These are phyloP conservation scores for Trichophyton rubrum DNA, from an alignment of 2,329 filamentous ascomycete genomes.

Conservation along the genomic window DNA sequence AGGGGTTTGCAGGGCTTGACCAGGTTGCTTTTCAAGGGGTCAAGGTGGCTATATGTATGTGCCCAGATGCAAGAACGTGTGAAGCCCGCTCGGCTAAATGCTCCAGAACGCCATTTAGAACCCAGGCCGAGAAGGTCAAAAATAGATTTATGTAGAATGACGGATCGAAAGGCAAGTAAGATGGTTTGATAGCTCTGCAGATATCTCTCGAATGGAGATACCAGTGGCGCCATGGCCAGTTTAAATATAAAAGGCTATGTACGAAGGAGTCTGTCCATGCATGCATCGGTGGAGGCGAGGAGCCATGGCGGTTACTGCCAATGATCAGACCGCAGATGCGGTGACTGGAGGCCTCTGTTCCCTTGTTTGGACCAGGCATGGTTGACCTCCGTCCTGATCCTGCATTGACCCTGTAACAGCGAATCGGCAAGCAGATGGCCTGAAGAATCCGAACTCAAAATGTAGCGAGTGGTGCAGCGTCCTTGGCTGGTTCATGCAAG, in stretches of 20 bases:
- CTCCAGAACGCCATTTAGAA: neutral
- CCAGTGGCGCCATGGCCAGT: neutral
- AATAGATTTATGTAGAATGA: neutral
- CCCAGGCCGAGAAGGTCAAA: neutral
- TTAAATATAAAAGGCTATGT: neutral
- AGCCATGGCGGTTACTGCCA: neutral
- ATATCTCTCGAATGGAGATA: neutral
- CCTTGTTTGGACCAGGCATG: neutral
- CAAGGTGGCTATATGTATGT: neutral
- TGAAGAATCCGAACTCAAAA: neutral
- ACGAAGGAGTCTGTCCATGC: neutral
- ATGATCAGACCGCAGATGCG: neutral
- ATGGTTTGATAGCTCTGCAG: neutral
- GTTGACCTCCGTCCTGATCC: neutral
- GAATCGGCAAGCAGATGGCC: neutral
- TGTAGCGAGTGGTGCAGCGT: neutral
- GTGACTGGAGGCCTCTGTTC: neutral
- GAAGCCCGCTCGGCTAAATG: neutral
- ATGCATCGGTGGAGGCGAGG: neutral
- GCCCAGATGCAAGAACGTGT: neutral
- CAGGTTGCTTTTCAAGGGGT: neutral
- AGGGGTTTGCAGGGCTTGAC: neutral
- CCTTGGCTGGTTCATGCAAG: neutral
- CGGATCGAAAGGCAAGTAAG: neutral
- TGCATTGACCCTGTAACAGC: neutral